Conservation (phyloP, 192 early-diverging fungal species). For the Cladochytrium replicatum region DNA sequence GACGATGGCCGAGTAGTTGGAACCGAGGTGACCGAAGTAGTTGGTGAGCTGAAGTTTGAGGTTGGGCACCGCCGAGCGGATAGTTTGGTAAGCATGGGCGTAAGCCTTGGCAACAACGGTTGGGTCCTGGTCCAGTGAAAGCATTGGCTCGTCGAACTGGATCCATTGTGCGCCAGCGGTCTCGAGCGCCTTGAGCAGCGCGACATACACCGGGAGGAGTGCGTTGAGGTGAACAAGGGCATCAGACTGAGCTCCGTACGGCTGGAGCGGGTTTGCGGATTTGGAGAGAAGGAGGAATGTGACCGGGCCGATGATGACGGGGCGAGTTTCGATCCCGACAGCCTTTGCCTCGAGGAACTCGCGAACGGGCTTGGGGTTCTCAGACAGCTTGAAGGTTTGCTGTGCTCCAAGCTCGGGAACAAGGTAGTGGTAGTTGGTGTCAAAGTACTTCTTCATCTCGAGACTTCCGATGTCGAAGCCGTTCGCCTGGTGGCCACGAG, state of each 20-base stretch:
- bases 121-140: constrained; percentile 55
- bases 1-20: constrained; percentile 59
- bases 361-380: constrained; percentile 58
- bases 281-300: constrained; percentile 82
- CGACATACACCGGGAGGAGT: constrained; percentile 72
- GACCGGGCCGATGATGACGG: constrained; percentile 87
- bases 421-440: constrained; percentile 93
- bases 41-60: constrained; percentile 75
- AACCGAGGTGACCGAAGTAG: constrained; percentile 83
- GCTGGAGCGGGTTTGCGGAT: constrained; percentile 52
- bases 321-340: constrained; percentile 80
- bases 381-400: constrained; percentile 61
- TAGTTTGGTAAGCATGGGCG: constrained; percentile 50
- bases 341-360: constrained; percentile 90
- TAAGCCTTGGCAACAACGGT: constrained; percentile 40
- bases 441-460: constrained; percentile 99
- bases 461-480: constrained; percentile 84
- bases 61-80: constrained; percentile 37
- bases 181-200: constrained; percentile 64
- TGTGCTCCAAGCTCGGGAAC: constrained; percentile 76
- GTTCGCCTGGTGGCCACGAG: constrained; percentile 79
- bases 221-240: constrained; percentile 61
- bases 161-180: constrained; percentile 71
- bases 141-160: constrained; percentile 77
- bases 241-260: constrained; percentile 61